Base-by-base conservation (phyloP, 2,329 filamentous ascomycete species). In the Hypomyces rosellus region DNA sequence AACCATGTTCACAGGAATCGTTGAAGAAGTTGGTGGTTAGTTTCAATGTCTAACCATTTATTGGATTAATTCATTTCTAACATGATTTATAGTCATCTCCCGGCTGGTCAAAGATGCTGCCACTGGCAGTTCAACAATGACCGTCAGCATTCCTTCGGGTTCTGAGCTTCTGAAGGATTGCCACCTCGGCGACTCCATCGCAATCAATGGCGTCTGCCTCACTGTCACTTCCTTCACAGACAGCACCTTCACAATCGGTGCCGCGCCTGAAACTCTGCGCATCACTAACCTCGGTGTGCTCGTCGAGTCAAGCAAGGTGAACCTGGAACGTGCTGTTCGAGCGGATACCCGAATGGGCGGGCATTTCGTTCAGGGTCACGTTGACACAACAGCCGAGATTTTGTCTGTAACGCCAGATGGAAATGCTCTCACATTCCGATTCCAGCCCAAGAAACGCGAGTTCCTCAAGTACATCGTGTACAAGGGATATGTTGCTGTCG, bases 351-450 rank as follows among this genome's bases (percentile, higher is more conserved):
- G 93, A 49, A 97, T 99, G 89, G 93, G 95, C 43, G 93, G 93
- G 1, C 93, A 99, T 72, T 96, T 97, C 63, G 92, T 97, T 33
- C 95, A 99, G 72, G 93, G 93, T 38, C 93, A 99, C 69, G 92
- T 99, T 54, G 95, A 99, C 69, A 92, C 89, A 11, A 83, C 86
- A 37, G 93, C 92, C 0, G 80, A 78, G 40, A 87, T 99, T 54
- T 65, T 85, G 37, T 79, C 80, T 40, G 80, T 87, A 34, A 84
- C 79, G 15, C 83, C 85, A 3, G 93, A 99, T 69, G 90, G 92
- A 51, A 96, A 97, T 70, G 89, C 93, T 6, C 69, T 95, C 54
- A 95, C 89, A 1, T 87, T 97, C 68, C 81, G 92, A 36, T 84
- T 99, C 68, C 74, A 78, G 66, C 91, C 92, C 5, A 76, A 77